These are phyloP conservation scores for Exophiala oligosperma DNA, from an alignment of 2,329 filamentous ascomycete species.

Conservation along the genomic window DNA sequence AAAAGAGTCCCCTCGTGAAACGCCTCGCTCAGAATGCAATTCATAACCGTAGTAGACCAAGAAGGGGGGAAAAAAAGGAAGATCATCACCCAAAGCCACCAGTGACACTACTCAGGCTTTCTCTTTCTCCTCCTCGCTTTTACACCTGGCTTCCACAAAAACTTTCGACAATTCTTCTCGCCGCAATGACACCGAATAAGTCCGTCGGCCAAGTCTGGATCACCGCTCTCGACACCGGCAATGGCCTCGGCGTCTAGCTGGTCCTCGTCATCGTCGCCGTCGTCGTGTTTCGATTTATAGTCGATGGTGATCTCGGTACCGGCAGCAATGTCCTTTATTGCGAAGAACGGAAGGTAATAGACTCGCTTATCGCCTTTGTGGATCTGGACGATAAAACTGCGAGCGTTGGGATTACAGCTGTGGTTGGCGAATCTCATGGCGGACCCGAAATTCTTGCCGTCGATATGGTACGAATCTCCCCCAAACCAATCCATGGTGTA, in stretches of 20 bases:
- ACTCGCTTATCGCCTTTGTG: slow-evolving; percentile 42
- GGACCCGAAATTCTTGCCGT: slow-evolving; percentile 44
- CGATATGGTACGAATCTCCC: slow-evolving; percentile 41
- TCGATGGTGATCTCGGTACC: slow-evolving; percentile 49
- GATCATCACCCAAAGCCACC: neutral
- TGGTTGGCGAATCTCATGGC: slow-evolving; percentile 51
- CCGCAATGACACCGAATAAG: slow-evolving; percentile 47
- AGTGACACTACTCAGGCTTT: neutral
- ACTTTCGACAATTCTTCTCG: slow-evolving; percentile 43
- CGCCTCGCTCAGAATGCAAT: neutral
- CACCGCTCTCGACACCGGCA: neutral
- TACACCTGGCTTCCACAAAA: slow-evolving; percentile 38
- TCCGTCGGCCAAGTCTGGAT: slow-evolving; percentile 33
- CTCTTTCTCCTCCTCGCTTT: slow-evolving; percentile 17
- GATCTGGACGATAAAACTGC: slow-evolving; percentile 45
- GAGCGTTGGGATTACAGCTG: slow-evolving; percentile 49
- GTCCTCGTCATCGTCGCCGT: slow-evolving; percentile 19
- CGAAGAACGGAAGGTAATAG: slow-evolving; percentile 51
- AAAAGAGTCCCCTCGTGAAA: neutral
- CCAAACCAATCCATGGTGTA: slow-evolving; percentile 42
- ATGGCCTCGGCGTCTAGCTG: neutral
- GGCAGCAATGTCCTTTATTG: slow-evolving; percentile 41
- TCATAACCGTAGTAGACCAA: neutral
- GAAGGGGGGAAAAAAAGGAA: neutral
- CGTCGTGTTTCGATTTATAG: slow-evolving; percentile 33